Conservation (phyloP, 2,329 filamentous ascomycete genomes). For the Cercospora janseana region DNA sequence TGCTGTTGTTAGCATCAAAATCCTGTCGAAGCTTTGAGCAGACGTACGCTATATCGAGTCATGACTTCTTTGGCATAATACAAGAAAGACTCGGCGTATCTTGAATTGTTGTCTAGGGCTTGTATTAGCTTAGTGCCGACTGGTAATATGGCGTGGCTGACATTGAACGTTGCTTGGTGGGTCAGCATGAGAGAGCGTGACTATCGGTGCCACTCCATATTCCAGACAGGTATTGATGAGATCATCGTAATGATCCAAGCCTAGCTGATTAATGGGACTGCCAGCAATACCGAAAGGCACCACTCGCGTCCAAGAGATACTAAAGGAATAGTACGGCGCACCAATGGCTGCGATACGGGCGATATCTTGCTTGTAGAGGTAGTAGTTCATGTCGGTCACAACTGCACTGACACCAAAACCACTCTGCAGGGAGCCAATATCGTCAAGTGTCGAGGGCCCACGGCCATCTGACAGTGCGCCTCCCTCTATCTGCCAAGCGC, state of each 20-base stretch:
- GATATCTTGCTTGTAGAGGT: slow-evolving; percentile 26
- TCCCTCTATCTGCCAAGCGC: slow-evolving; percentile 39
- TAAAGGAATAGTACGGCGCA: slow-evolving; percentile 43
- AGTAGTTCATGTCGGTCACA: slow-evolving; percentile 20
- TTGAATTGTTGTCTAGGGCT: slow-evolving; percentile 27
- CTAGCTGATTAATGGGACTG: slow-evolving; percentile 49
- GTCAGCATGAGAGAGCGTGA: slow-evolving; percentile 49
- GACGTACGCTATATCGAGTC: slow-evolving; percentile 40
- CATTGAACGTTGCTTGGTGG: too few species aligned
- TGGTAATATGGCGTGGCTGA: too few species aligned
- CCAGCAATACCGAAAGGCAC: slow-evolving; percentile 49
- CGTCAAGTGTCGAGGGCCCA: slow-evolving; percentile 30
- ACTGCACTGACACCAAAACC: slow-evolving; percentile 34
- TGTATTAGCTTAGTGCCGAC: too few species aligned
- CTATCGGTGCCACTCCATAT: slow-evolving; percentile 45
- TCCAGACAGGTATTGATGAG: slow-evolving; percentile 46
- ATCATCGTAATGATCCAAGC: slow-evolving; percentile 50
- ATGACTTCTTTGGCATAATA: slow-evolving; percentile 44
- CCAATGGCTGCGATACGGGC: slow-evolving; percentile 43
- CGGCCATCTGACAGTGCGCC: slow-evolving; percentile 33
- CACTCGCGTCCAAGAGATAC: slow-evolving; percentile 51
- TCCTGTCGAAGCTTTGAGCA: slow-evolving; percentile 18
- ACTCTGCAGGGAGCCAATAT: slow-evolving; percentile 35
- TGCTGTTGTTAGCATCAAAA: neutral
- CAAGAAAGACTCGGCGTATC: slow-evolving; percentile 40